Evolutionary conservation across 1,284 basidiomycete species (phyloP), one percentile per base, ranked within the genome.

Genomic region (Microbotryum violaceum): DNA sequence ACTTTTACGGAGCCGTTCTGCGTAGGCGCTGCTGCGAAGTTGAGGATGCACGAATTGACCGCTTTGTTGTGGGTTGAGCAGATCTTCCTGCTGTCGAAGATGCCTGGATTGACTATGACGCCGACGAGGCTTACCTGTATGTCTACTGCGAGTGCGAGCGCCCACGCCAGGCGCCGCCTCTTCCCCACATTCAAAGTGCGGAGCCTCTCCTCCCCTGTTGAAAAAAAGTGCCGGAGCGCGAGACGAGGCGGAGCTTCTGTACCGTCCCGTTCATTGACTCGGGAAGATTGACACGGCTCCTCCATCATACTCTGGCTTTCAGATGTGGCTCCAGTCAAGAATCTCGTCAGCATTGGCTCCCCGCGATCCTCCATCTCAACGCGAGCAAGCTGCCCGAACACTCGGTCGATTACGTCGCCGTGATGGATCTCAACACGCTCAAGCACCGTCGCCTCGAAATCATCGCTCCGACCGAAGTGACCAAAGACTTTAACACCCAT

Each of bases 361-460:
- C 87, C 4, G 70, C 79, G 3, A 53, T 78, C 0, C 63, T 63
- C 3, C 75, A 75, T 47, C 72, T 84, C 23, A 57, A 67, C 14
- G 57, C 62, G 25, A 42, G 54, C 2, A 77, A 74, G 1, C 49
- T 64, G 1, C 60, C 62, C 9, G 16, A 21, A 2, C 33, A 49
- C 10, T 71, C 77, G 25, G 70, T 71, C 23, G 85, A 87, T 72
- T 85, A 84, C 71, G 77, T 88, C 63, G 85, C 85, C 14, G 80
- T 80, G 0, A 85, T 83, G 70, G 79, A 85, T 49, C 64, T 67
- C 33, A 9, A 52, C 4, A 46, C 54, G 16, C 50, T 56, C 48
- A 20, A 50, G 18, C 33, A 57, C 54, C 42, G 47, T 21, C 50
- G 46, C 2, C 33, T 67, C 23, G 18, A 31, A 4, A 50, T 66